Conservation (phyloP, 2,329 filamentous ascomycete genomes). For the Orbilia javanica region DNA sequence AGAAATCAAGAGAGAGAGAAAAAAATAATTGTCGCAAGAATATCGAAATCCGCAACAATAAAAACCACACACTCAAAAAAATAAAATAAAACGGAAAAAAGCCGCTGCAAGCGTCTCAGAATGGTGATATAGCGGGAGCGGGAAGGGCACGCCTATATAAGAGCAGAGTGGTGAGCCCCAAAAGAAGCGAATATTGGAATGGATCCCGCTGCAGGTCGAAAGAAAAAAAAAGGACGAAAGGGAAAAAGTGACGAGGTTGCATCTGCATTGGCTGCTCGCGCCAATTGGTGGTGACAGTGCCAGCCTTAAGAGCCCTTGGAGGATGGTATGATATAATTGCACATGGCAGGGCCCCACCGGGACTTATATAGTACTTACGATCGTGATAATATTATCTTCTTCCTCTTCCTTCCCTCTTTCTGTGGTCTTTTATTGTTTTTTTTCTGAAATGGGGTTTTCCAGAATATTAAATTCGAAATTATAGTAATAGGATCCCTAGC, state of each 20-base stretch:
- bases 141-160: constrained; percentile 35
- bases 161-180: constrained; percentile 34
- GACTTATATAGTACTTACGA: constrained; percentile 20
- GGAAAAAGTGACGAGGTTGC: constrained; percentile 7
- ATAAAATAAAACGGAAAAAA: constrained; percentile 3
- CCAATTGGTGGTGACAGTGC: constrained; percentile 31
- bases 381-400: not conserved
- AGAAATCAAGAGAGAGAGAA: not conserved
- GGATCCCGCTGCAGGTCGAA: constrained; percentile 20
- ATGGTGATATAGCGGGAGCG: constrained; percentile 29
- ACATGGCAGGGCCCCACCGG: constrained; percentile 23
- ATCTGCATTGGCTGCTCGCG: constrained; percentile 21
- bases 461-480: constrained; percentile 5
- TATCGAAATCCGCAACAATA: too few species aligned
- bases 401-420: not conserved
- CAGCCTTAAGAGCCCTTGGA: constrained; percentile 21
- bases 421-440: not conserved
- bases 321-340: constrained; percentile 43
- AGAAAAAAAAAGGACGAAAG: constrained; percentile 17
- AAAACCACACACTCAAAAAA: too few species aligned
- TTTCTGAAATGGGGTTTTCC: not conserved
- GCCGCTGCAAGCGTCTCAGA: constrained; percentile 18
- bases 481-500: constrained; percentile 32
- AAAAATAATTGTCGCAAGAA: constrained; percentile 1
- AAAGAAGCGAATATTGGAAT: constrained; percentile 19